phyloP scores from a whole-genome alignment of 1,284 basidiomycete genomes.

The Spongiforma sp. region DNA sequence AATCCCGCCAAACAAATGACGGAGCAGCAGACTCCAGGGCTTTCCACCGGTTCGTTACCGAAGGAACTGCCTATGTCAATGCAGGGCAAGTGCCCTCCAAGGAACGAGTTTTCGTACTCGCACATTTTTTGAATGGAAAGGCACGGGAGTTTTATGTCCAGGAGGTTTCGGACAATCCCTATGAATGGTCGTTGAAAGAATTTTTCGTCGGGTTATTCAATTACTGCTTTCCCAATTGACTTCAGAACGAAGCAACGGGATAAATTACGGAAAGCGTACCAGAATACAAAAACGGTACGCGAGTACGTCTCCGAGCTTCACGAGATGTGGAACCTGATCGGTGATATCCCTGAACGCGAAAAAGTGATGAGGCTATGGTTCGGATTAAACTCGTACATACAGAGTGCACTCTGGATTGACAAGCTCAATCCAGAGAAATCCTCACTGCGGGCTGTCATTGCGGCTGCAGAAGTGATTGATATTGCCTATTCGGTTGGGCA shows the following conservation, averaged over 20 bases:
- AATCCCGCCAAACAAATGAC: neutral
- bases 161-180: slow-evolving; percentile 33
- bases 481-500: no score
- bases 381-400: no score
- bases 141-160: slow-evolving; percentile 46
- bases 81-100: no score
- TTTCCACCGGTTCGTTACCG: neutral
- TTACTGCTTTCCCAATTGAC: slow-evolving; percentile 33
- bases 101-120: slow-evolving; percentile 16
- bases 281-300: slow-evolving; percentile 22
- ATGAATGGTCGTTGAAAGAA: slow-evolving; percentile 21
- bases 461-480: no score
- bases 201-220: slow-evolving; percentile 37
- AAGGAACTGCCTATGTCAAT: neutral
- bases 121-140: slow-evolving; percentile 38
- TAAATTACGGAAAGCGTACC: slow-evolving; percentile 14
- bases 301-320: slow-evolving; percentile 30
- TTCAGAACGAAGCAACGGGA: slow-evolving; percentile 10
- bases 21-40: neutral
- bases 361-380: no score
- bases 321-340: slow-evolving; percentile 32
- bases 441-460: no score
- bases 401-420: no score
- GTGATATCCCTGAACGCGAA: no score
- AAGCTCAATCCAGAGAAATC: no score